Evolutionary conservation across 1,139 yeast genomes (phyloP).

Genomic region (Taiozyma sp.): DNA sequence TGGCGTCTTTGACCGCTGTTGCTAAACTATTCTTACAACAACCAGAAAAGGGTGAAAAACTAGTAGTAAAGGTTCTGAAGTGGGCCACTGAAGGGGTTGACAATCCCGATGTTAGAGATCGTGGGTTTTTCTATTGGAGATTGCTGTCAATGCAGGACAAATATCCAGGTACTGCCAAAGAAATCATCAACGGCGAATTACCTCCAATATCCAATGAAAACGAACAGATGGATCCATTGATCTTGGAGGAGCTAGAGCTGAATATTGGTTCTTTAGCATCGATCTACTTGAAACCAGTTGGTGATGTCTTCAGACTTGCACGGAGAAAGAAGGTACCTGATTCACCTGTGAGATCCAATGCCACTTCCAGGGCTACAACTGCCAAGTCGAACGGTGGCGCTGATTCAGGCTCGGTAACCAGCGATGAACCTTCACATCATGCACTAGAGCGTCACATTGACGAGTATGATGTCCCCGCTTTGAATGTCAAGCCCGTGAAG

Average conservation of each 20-base stretch:
- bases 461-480: constrained; percentile 33
- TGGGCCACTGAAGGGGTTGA: constrained; percentile 71
- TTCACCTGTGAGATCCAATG: constrained; percentile 48
- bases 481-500: constrained; percentile 28
- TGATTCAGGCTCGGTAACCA: background rate
- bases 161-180: constrained; percentile 33
- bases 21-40: constrained; percentile 59
- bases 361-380: constrained; percentile 9
- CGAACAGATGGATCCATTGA: constrained; percentile 62
- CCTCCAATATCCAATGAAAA: constrained; percentile 66
- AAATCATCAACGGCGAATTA: constrained; percentile 51
- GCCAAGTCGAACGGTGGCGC: background rate
- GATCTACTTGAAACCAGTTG: constrained; percentile 77
- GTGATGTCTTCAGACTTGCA: constrained; percentile 68
- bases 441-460: constrained; percentile 25
- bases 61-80: constrained; percentile 56
- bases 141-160: constrained; percentile 49
- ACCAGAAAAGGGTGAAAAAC: constrained; percentile 50
- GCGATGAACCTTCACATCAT: background rate
- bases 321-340: constrained; percentile 46
- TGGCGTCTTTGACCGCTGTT: constrained; percentile 66
- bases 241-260: constrained; percentile 76
- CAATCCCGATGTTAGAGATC: constrained; percentile 78
- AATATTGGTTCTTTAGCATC: constrained; percentile 81
- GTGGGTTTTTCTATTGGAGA: constrained; percentile 87